phyloP scores from a whole-genome alignment of 495 filamentous ascomycete genomes.

The Chaetomium cochliodes region DNA sequence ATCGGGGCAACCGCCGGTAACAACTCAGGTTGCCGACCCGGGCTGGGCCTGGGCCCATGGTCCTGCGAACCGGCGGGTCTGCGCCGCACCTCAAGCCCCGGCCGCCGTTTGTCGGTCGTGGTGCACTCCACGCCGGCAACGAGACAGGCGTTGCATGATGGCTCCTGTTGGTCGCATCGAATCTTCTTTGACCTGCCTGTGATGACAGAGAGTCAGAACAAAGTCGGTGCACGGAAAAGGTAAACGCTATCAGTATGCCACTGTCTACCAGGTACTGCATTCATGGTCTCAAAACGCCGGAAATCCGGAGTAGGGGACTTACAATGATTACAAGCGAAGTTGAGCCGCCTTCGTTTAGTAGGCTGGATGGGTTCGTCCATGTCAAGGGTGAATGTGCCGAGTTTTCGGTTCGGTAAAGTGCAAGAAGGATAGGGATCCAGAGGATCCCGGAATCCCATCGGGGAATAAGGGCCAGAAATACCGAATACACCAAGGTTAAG shows the following conservation, averaged over 20 bases:
- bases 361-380: background rate
- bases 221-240: background rate
- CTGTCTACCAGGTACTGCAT: no score
- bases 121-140: constrained; percentile 6
- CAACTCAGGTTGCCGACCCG: background rate
- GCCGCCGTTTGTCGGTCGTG: constrained; percentile 9
- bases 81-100: background rate
- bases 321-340: constrained; percentile 8
- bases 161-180: constrained; percentile 2
- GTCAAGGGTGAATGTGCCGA: background rate
- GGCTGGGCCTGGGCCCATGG: background rate
- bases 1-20: background rate
- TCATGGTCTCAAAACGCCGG: background rate
- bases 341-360: constrained; percentile 2
- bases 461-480: no score
- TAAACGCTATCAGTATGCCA: no score
- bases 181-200: constrained; percentile 5
- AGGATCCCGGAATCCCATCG: no score
- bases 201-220: background rate
- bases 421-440: no score
- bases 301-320: background rate
- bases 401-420: background rate
- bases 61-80: constrained; percentile 3
- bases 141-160: constrained; percentile 7
- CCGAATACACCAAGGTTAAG: no score